Conservation (phyloP, 2,329 filamentous ascomycete species). For the Pseudomassariella vexata region DNA sequence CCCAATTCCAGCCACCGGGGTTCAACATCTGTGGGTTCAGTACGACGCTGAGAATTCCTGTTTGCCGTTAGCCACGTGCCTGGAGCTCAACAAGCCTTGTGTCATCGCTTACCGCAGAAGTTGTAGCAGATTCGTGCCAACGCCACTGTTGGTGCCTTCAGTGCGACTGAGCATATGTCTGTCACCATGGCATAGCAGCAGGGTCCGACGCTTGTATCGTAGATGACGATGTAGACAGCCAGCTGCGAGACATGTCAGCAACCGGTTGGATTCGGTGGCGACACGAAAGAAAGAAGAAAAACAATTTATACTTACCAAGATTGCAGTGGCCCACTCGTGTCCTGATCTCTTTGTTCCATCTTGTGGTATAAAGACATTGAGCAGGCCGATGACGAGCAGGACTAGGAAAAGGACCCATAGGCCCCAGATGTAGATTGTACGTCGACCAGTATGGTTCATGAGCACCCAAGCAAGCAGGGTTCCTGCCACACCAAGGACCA, state of each 20-base stretch:
- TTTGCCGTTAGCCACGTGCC: not conserved
- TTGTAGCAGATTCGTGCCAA: conserved; percentile 10
- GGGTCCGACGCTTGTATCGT: conserved; percentile 9
- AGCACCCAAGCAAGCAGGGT: conserved; percentile 8
- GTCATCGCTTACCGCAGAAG: conserved; percentile 4
- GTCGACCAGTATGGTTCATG: conserved; percentile 8
- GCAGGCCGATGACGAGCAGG: conserved; percentile 6
- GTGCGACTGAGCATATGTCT: conserved; percentile 8
- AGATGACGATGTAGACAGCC: conserved; percentile 6
- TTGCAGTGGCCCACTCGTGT: conserved; percentile 5
- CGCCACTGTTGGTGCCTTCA: conserved; percentile 9
- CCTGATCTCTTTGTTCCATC: not conserved
- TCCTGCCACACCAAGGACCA: conserved; percentile 5
- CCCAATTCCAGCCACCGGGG: conserved; percentile 6
- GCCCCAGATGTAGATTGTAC: conserved; percentile 8
- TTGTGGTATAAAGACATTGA: conserved; percentile 4
- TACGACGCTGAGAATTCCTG: conserved; percentile 8
- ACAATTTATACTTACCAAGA: conserved; percentile 7
- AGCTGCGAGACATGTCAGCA: too few relatives aligned
- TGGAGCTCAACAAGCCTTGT: too few relatives aligned
- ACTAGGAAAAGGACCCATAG: conserved; percentile 5
- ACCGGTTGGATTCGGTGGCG: too few relatives aligned
- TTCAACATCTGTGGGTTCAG: conserved; percentile 9
- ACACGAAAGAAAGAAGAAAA: not conserved
- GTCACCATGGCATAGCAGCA: conserved; percentile 9